phyloP scores from a whole-genome alignment of 2,329 filamentous ascomycete species.

The Phialemonium atrogriseum region DNA sequence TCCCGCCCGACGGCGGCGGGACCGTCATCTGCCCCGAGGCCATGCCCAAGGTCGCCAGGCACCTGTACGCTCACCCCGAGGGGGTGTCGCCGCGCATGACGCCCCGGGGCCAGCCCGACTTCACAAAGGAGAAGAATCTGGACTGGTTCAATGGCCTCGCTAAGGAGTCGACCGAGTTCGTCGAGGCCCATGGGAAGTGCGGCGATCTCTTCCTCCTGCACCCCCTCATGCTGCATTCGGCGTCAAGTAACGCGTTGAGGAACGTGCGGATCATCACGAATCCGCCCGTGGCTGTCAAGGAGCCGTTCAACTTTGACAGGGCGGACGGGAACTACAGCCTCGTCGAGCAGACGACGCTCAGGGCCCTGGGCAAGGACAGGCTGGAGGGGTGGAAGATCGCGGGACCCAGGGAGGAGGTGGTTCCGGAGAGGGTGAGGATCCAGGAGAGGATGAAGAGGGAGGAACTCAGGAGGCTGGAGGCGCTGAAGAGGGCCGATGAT shows the following conservation, averaged over 20 bases:
- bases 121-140: conserved; percentile 31
- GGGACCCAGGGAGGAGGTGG: conserved; percentile 36
- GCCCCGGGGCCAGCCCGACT: conserved; percentile 40
- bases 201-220: conserved; percentile 53
- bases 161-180: conserved; percentile 34
- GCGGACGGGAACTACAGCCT: conserved; percentile 39
- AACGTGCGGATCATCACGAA: conserved; percentile 45
- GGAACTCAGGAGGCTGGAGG: conserved; percentile 36
- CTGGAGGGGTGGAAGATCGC: conserved; percentile 45
- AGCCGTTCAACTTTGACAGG: conserved; percentile 45
- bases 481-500: conserved; percentile 9
- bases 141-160: conserved; percentile 35
- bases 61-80: conserved; percentile 53
- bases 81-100: conserved; percentile 60
- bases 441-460: conserved; percentile 42
- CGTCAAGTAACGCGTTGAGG: conserved; percentile 34
- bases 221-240: conserved; percentile 51
- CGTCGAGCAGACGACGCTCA: conserved; percentile 47
- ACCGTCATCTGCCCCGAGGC: conserved; percentile 56
- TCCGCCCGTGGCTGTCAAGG: conserved; percentile 41
- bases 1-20: conserved; percentile 51
- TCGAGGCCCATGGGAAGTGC: conserved; percentile 43
- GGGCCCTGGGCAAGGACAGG: conserved; percentile 34
- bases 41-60: conserved; percentile 46
- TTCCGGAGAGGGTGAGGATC: conserved; percentile 39